Conservation (phyloP, 371 early-diverging fungal species). For the Chytridium lagenaria region DNA sequence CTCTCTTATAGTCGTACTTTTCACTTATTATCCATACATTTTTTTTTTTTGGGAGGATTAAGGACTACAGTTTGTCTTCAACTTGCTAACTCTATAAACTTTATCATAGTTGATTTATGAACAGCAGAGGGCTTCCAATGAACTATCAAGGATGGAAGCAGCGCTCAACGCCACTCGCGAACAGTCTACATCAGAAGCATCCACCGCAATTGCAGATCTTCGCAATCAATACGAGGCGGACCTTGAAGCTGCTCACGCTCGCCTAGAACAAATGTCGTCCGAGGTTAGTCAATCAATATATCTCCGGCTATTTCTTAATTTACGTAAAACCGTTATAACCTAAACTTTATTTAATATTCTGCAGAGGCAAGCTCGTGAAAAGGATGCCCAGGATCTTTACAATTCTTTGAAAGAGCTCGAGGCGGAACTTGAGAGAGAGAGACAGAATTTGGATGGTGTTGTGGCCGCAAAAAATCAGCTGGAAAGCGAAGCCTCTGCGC, state of each 20-base stretch:
- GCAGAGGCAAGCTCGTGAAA: too few relatives aligned
- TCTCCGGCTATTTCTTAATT: too few relatives aligned
- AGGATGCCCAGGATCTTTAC: not conserved
- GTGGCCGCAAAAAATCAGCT: not conserved
- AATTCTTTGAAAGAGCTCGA: not conserved
- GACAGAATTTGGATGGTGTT: not conserved
- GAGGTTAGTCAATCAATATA: not conserved
- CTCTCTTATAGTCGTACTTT: too few relatives aligned
- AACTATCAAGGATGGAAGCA: not conserved
- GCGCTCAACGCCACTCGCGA: not conserved
- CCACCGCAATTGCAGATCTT: not conserved
- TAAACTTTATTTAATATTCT: too few relatives aligned
- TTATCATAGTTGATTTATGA: too few relatives aligned
- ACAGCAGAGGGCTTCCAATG: not conserved
- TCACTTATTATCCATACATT: too few relatives aligned
- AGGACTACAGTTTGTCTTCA: too few relatives aligned
- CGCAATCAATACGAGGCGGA: not conserved
- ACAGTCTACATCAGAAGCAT: not conserved
- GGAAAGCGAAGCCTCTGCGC: not conserved
- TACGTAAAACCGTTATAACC: too few relatives aligned
- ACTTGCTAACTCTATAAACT: too few relatives aligned
- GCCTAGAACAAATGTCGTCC: not conserved
- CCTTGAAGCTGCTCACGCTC: not conserved
- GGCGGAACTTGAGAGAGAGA: not conserved
- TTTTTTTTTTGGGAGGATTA: too few relatives aligned